Conservation (phyloP, 2,329 filamentous ascomycete species). For the Penicillium capsulatum region DNA sequence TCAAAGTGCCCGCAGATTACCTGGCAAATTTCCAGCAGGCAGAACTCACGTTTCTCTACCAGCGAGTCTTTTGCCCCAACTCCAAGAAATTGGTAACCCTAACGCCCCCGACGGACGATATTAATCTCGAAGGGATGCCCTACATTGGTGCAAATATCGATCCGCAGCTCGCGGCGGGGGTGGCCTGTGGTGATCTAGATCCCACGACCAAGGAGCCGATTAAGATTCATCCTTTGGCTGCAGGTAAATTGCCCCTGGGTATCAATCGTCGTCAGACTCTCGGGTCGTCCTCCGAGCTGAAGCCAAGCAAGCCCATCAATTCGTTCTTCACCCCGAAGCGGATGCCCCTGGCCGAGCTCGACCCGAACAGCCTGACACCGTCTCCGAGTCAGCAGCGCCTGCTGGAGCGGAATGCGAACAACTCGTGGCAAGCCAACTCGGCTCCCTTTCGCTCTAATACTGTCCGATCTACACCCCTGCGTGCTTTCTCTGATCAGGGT, state of each 20-base stretch:
- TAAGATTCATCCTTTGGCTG: constrained; percentile 33
- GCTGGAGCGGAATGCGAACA: constrained; percentile 51
- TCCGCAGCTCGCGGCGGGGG: constrained; percentile 62
- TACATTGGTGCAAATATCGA: constrained; percentile 76
- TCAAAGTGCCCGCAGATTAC: constrained; percentile 74
- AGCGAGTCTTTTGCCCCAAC: constrained; percentile 85
- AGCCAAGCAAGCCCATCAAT: constrained; percentile 59
- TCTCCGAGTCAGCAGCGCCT: constrained; percentile 61
- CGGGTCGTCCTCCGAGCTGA: constrained; percentile 49
- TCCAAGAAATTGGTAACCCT: constrained; percentile 69
- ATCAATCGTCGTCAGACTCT: constrained; percentile 40
- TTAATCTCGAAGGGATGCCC: constrained; percentile 66
- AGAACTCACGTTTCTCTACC: constrained; percentile 87
- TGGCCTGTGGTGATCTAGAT: constrained; percentile 78
- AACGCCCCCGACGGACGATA: constrained; percentile 59
- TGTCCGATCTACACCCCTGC: constrained; percentile 32
- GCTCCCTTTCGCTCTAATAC: constrained; percentile 39
- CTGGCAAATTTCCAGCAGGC: constrained; percentile 76
- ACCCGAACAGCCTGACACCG: constrained; percentile 63
- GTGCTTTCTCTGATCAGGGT: constrained; percentile 36
- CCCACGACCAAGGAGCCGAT: constrained; percentile 78
- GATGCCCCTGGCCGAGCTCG: constrained; percentile 61
- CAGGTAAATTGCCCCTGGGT: constrained; percentile 32
- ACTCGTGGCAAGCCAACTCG: constrained; percentile 53
- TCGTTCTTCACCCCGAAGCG: constrained; percentile 63